Percentiles rank a stretch among this genome's conserved stretches.
Conservation (phyloP, 2,329 filamentous ascomycete genomes). For the Tetracladium maxilliforme region DNA sequence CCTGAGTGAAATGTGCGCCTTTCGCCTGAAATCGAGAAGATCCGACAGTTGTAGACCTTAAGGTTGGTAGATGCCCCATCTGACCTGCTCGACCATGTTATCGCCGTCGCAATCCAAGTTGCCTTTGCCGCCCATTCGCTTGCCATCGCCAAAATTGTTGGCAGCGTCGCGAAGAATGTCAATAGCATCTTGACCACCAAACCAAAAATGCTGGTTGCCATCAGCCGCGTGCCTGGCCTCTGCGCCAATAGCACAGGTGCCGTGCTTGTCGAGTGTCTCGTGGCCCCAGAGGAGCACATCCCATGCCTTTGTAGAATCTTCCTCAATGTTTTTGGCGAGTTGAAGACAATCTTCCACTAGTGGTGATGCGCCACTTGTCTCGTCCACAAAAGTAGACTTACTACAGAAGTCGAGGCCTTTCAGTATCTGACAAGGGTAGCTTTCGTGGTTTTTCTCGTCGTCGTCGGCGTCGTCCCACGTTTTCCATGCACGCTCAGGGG, state of each 20-base stretch:
- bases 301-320: constrained; percentile 6
- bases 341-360: constrained; percentile 16
- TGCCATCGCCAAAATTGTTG: constrained; percentile 12
- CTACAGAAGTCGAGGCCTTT: constrained; percentile 12
- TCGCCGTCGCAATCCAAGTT: constrained; percentile 14
- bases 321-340: constrained; percentile 18
- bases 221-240: constrained; percentile 7
- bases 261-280: constrained; percentile 11
- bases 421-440: constrained; percentile 18
- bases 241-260: constrained; percentile 17
- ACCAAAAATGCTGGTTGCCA: constrained; percentile 14
- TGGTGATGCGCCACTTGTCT: constrained; percentile 18
- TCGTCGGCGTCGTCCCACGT: constrained; percentile 14
- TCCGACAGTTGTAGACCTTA: too few relatives aligned
- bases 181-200: constrained; percentile 17
- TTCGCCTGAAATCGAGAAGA: too few relatives aligned
- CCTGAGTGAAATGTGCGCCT: too few relatives aligned
- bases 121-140: constrained; percentile 18
- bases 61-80: too few relatives aligned
- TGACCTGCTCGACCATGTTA: too few relatives aligned
- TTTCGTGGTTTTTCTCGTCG: constrained; percentile 7
- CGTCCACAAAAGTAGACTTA: constrained; percentile 16
- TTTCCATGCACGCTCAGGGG: constrained; percentile 10
- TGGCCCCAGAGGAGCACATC: constrained; percentile 6
- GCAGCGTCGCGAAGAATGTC: constrained; percentile 18